Evolutionary conservation across 345 rosid species (phyloP).

Genomic region (Citrus glauca): DNA sequence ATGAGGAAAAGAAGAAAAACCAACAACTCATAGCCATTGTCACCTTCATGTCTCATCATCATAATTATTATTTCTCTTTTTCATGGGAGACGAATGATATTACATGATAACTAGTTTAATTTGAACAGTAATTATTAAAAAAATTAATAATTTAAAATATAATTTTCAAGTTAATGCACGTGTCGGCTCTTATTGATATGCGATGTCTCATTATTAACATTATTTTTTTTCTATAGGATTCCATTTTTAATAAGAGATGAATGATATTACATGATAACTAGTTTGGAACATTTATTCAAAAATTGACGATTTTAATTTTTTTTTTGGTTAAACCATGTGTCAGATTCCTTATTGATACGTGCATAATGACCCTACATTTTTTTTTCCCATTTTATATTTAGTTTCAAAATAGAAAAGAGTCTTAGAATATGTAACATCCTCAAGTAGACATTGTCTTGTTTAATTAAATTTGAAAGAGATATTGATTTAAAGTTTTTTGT

Average conservation of each 20-base stretch:
- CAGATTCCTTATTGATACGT: background rate
- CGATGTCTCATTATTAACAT: too few species aligned
- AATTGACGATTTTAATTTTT: too few species aligned
- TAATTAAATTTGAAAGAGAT: conserved; percentile 26
- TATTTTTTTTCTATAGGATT: too few species aligned
- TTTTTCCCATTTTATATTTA: background rate
- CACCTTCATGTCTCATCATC: background rate
- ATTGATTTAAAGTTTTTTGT: conserved; percentile 17
- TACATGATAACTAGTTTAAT: too few species aligned
- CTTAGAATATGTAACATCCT: background rate
- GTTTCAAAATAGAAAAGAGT: background rate
- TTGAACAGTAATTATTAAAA: background rate
- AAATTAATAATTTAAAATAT: too few species aligned
- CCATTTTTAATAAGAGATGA: background rate
- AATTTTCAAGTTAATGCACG: background rate
- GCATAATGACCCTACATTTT: background rate
- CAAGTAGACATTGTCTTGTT: background rate
- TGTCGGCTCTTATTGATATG: background rate
- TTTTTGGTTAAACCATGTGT: background rate
- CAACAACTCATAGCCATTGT: background rate
- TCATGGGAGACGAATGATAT: too few species aligned
- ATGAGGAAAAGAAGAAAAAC: background rate
- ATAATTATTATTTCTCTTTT: background rate
- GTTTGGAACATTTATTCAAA: background rate
- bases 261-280: background rate